A percentile compares a stretch with the other conserved stretches of the same genome.
phyloP scores from a whole-genome alignment of 179 eudicot species.

The Gypsophila paniculata region DNA sequence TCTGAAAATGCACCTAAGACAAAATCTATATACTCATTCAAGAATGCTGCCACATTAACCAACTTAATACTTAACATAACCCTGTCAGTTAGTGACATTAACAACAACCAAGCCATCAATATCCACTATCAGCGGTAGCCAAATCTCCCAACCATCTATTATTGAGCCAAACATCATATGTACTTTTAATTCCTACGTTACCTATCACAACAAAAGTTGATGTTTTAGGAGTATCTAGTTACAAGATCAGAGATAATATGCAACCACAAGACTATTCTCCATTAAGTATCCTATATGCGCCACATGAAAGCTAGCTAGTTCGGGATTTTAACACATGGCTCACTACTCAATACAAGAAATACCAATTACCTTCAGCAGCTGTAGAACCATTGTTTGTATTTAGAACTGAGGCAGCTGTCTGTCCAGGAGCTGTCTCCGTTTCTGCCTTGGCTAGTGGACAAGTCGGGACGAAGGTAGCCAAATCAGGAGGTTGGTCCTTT shows the following conservation, averaged over 20 bases:
- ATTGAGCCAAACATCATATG: not conserved
- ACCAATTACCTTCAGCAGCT: constrained; percentile 40
- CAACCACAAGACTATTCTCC: no score
- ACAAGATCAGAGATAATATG: not conserved
- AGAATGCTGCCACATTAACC: not conserved
- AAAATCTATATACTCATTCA: not conserved
- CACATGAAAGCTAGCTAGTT: not conserved
- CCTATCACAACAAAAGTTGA: not conserved
- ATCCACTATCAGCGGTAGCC: not conserved
- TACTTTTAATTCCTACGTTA: not conserved
- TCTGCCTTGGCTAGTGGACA: constrained; percentile 44
- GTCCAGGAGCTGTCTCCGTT: constrained; percentile 36
- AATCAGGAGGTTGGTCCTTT: constrained; percentile 97
- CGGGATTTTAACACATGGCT: not conserved
- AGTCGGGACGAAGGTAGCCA: constrained; percentile 81
- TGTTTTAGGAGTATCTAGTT: constrained; percentile 3
- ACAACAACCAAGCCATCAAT: constrained; percentile 6
- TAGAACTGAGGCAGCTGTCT: constrained; percentile 28
- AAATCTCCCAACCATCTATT: not conserved
- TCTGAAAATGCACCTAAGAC: not conserved
- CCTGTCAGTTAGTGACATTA: not conserved
- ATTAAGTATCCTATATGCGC: constrained; percentile 13
- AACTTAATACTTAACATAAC: not conserved
- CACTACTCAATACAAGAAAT: not conserved
- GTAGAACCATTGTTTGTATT: constrained; percentile 29